Conservation (phyloP, 176 grass and related monocot species). For the Triticum monococcum region DNA sequence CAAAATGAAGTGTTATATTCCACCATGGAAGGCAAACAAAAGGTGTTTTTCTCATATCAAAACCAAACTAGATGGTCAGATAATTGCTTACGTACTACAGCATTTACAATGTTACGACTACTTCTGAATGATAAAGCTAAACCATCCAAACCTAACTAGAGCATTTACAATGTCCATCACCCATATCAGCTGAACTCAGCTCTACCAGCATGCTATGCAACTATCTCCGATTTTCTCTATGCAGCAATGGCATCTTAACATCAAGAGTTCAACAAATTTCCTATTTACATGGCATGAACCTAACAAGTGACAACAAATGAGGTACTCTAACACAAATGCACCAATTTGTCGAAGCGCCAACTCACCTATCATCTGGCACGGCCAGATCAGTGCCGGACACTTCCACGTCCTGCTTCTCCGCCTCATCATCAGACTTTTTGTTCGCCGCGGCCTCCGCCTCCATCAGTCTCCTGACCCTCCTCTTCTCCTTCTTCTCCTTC, state of each 20-base stretch:
- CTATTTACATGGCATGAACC: not conserved
- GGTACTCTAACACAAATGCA: not conserved
- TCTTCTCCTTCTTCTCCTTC: constrained; percentile 61
- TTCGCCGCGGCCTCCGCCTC: constrained; percentile 27
- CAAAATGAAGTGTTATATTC: not conserved
- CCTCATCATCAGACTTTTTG: not conserved
- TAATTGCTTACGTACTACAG: not conserved
- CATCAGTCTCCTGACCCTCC: constrained; percentile 43
- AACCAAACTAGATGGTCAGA: not conserved
- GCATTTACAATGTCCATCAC: not conserved
- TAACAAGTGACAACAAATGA: not conserved
- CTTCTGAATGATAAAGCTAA: not conserved
- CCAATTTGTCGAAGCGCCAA: not conserved
- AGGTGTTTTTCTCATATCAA: not conserved
- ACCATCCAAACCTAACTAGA: not conserved
- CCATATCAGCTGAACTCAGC: not conserved
- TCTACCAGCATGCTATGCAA: not conserved
- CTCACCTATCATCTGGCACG: constrained; percentile 16
- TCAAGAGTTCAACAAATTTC: not conserved
- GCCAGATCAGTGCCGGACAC: not conserved
- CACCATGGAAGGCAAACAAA: not conserved
- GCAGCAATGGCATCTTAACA: not conserved
- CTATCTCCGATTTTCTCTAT: not conserved
- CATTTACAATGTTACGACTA: too few species aligned
- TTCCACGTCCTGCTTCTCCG: not conserved